Conservation (phyloP, 2,329 filamentous ascomycete genomes). For the Thielaviopsis ethacetica region DNA sequence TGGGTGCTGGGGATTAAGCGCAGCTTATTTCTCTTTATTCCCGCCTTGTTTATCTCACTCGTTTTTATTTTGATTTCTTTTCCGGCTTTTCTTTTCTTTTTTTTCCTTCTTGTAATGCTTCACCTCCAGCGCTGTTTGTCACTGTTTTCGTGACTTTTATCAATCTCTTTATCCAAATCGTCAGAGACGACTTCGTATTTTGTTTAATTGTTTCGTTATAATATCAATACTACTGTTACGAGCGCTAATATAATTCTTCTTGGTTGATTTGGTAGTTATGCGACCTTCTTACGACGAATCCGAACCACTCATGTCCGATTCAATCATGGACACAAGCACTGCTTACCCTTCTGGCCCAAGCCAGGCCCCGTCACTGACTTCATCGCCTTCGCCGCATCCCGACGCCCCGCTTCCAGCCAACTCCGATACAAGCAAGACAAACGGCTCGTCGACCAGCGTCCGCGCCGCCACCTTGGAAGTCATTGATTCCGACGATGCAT, state of each 20-base stretch:
- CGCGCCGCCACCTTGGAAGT: conserved; percentile 26
- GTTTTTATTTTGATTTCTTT: not conserved
- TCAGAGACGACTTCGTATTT: too few relatives aligned
- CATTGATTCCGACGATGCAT: conserved; percentile 25
- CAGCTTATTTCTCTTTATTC: not conserved
- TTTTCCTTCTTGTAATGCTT: not conserved
- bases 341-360: not conserved
- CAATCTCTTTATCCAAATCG: too few relatives aligned
- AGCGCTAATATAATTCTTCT: not conserved
- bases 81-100: not conserved
- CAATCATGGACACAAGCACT: not conserved
- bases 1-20: not conserved
- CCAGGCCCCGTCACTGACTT: not conserved
- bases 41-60: not conserved
- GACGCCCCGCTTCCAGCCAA: conserved; percentile 26
- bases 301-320: conserved; percentile 24
- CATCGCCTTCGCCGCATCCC: conserved; percentile 17
- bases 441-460: not conserved
- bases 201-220: too few relatives aligned
- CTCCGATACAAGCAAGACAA: not conserved
- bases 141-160: too few relatives aligned
- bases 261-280: not conserved
- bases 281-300: conserved; percentile 16
- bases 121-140: too few relatives aligned
- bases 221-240: too few relatives aligned